Conservation (phyloP, 2,329 filamentous ascomycete genomes). For the Bertia moriformis region DNA sequence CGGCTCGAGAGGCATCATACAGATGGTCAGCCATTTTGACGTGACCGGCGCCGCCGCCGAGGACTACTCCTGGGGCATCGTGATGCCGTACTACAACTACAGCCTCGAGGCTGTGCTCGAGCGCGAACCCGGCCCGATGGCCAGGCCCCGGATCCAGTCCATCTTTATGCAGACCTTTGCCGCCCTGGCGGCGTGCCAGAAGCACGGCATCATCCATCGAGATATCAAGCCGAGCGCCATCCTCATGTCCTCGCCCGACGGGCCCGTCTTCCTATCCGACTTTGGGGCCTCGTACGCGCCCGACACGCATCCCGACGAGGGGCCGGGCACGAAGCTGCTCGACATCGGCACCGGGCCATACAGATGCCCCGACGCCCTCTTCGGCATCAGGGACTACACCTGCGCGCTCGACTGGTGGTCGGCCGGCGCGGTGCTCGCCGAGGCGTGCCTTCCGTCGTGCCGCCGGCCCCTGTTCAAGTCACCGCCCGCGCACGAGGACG, state of each 20-base stretch:
- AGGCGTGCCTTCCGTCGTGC: slow-evolving; percentile 43
- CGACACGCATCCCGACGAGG: slow-evolving; percentile 29
- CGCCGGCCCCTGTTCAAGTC: slow-evolving; percentile 67
- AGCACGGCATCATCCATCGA: slow-evolving; percentile 68
- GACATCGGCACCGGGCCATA: slow-evolving; percentile 91
- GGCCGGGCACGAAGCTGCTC: slow-evolving; percentile 67
- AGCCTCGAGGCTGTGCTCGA: slow-evolving; percentile 58
- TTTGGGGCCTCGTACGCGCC: slow-evolving; percentile 86
- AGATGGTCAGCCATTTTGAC: slow-evolving; percentile 60
- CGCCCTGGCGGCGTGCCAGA: slow-evolving; percentile 60
- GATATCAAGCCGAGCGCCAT: slow-evolving; percentile 91
- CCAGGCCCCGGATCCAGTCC: slow-evolving; percentile 13
- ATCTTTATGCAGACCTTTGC: slow-evolving; percentile 55
- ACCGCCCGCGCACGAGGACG: slow-evolving; percentile 57
- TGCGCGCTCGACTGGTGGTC: slow-evolving; percentile 76
- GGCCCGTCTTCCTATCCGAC: slow-evolving; percentile 69
- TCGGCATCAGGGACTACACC: slow-evolving; percentile 64
- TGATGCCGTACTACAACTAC: slow-evolving; percentile 70
- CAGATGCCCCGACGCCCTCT: slow-evolving; percentile 76
- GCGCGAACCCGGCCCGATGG: slow-evolving; percentile 19
- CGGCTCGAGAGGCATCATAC: slow-evolving; percentile 42
- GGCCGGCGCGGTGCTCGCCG: slow-evolving; percentile 69
- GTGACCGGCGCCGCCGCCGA: slow-evolving; percentile 57
- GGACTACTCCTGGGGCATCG: slow-evolving; percentile 50
- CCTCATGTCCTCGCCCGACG: slow-evolving; percentile 49